Evolutionary conservation across 2,329 filamentous ascomycete genomes (phyloP), one percentile per base, ranked within the genome.

Genomic region (Colletotrichum sp.): DNA sequence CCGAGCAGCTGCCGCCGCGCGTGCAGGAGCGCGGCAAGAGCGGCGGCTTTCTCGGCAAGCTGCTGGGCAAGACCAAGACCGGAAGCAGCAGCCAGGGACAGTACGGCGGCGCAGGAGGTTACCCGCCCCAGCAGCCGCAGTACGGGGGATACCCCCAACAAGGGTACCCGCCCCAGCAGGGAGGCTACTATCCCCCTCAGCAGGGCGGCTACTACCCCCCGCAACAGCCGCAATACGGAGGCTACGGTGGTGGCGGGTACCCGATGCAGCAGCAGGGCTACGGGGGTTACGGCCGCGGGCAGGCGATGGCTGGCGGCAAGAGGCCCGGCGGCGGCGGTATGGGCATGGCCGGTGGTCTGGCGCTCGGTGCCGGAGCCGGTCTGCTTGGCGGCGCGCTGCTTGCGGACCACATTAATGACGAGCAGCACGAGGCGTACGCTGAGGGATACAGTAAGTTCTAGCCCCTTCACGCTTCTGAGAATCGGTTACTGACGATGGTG

Each of bases 351-450:
- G 95, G 94, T 64, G 95, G 93, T 68, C 92, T 93, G 11, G 94
- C 94, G 27, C 86, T 98, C 59, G 96, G 96, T 86, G 84, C 95
- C 6, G 96, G 95, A 79, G 96, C 94, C 78, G 96, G 96, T 83
- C 81, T 98, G 82, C 80, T 98, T 2, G 96, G 95, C 79, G 96
- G 96, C 71, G 90, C 92, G 77, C 77, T 98, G 80, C 84, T 98
- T 36, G 93, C 89, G 3, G 88, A 94, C 81, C 93, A 93, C 2
- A 88, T 96, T 67, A 86, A 94, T 72, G 91, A 93, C 76, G 82
- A 89, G 63, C 84, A 94, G 78, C 85, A 93, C 75, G 87, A 91
- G 7, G 90, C 90, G 34, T 93, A 89, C 72, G 79, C 85, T 55
- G 84, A 89, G 1, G 88, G 87, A 71, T 87, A 83, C 74, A 69